A percentile compares a stretch with the other conserved stretches of the same genome.
Evolutionary conservation across 257 asterid species (phyloP).

Genomic region (Salvia splendens): DNA sequence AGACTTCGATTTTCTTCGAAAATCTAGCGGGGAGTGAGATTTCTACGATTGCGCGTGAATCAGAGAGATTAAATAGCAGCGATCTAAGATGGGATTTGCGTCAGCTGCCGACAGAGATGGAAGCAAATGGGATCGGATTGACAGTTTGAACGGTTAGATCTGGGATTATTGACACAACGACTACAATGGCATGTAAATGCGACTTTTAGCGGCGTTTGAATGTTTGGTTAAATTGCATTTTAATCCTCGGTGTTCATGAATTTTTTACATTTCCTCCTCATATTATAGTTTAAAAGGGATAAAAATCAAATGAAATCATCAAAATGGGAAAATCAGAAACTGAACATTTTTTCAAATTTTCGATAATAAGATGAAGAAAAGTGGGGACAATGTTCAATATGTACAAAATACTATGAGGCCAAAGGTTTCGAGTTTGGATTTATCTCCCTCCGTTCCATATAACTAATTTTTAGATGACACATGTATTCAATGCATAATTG

Average conservation of each 20-base stretch:
- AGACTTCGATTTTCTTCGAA: constrained; percentile 13
- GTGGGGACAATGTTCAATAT: too few species aligned
- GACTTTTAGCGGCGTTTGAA: constrained; percentile 27
- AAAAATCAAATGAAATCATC: background rate
- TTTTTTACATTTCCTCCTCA: background rate
- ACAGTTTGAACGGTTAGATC: constrained; percentile 42
- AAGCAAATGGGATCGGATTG: constrained; percentile 30
- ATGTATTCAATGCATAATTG: too few species aligned
- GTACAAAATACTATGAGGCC: too few species aligned
- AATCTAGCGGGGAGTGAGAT: constrained; percentile 20
- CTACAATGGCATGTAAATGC: constrained; percentile 1
- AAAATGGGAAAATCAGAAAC: background rate
- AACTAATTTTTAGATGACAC: too few species aligned
- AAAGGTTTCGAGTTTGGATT: too few species aligned
- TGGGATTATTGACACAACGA: constrained; percentile 15
- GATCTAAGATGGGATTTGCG: constrained; percentile 32
- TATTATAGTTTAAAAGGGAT: too few species aligned
- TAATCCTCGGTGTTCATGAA: background rate
- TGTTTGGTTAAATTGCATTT: constrained; percentile 6
- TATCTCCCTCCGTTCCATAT: too few species aligned
- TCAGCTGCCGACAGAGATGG: background rate
- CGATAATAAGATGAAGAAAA: too few species aligned
- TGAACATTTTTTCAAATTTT: too few species aligned
- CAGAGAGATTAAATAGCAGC: constrained; percentile 15
- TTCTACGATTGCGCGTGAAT: constrained; percentile 8